phyloP scores from a whole-genome alignment of 1,284 basidiomycete species.

The Ustilago cynodontis region DNA sequence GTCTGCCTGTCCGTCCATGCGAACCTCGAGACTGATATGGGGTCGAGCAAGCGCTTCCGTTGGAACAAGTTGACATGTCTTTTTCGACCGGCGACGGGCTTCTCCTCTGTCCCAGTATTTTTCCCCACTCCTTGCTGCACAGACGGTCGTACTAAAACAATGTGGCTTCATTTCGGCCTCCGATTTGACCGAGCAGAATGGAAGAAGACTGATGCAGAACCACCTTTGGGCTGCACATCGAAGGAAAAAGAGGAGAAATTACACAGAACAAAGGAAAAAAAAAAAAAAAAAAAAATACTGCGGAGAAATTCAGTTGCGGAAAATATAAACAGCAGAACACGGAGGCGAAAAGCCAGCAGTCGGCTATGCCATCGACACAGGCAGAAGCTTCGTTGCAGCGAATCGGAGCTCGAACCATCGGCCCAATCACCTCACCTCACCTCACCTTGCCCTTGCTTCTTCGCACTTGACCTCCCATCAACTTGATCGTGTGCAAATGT shows the following conservation, averaged over 20 bases:
- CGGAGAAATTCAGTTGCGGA: too few species aligned
- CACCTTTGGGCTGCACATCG: neutral
- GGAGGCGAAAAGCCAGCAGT: too few species aligned
- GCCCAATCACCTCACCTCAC: too few species aligned
- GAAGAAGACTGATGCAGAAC: neutral
- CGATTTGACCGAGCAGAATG: neutral
- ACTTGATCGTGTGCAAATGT: too few species aligned
- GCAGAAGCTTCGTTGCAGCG: too few species aligned
- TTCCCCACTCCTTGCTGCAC: neutral
- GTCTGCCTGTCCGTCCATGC: neutral
- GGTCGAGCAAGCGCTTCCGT: slow-evolving; percentile 4
- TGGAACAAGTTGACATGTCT: slow-evolving; percentile 1
- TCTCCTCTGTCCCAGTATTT: neutral
- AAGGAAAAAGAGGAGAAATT: neutral
- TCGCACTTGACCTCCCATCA: too few species aligned
- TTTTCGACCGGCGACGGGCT: neutral
- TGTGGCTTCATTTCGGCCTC: neutral
- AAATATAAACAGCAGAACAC: too few species aligned
- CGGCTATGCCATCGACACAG: too few species aligned
- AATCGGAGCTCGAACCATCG: too few species aligned
- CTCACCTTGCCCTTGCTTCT: neutral
- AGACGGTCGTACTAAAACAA: neutral
- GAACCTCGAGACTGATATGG: neutral
- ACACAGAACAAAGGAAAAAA: neutral
- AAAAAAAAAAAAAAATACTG: neutral